Base-by-base conservation (phyloP, 495 filamentous ascomycete species). In the Penicillium turbatum region DNA sequence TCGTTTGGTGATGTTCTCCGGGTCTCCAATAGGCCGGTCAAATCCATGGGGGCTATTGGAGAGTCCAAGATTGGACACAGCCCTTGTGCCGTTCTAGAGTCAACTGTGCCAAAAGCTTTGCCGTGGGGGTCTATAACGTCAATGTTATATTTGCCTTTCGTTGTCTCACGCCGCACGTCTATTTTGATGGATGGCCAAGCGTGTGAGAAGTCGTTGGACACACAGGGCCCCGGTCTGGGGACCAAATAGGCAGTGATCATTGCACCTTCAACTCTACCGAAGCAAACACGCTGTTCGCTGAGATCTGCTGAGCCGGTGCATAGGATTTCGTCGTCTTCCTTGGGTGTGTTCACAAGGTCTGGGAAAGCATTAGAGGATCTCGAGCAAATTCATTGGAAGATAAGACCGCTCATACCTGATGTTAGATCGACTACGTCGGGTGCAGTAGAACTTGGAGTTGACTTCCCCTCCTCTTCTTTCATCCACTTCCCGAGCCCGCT, bases 131-230 rank as follows among this genome's bases (percentile, higher is more conserved):
- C 92, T 19, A 80, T 76, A 19, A 86, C 87, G 16, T 79, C 73
- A 29, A 96, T 90, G 2, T 75, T 77, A 36, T 68, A 72, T 42
- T 68, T 55, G 6, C 80, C 80, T 15, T 80, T 78, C n/a, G 74
- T 76, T 6, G 70, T 58, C 36, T 69, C 69, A 26, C 87, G 79
- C 46, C 74, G 78, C 6, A 95, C 74, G 4, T 79, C 67, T 7
- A 93, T 74, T 58, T 86, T 90, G 51, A 95, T 86, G 6, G 80
- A 71, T 0, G 89, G 86, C 87, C 89, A 93, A 42, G 79, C 63
- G 35, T 61, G 52, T 12, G 57, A 48, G 1, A 54, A 63, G 36
- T 63, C 66, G 11, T 59, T 64, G 43, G 71, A 69, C 8, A 82
- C 75, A 12, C 75, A 68, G 43, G 81, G 69, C 13, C 75, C 72